These are phyloP conservation scores for Flaveria linearis DNA, from an alignment of 129 eudicot species.

Conservation along the genomic window DNA sequence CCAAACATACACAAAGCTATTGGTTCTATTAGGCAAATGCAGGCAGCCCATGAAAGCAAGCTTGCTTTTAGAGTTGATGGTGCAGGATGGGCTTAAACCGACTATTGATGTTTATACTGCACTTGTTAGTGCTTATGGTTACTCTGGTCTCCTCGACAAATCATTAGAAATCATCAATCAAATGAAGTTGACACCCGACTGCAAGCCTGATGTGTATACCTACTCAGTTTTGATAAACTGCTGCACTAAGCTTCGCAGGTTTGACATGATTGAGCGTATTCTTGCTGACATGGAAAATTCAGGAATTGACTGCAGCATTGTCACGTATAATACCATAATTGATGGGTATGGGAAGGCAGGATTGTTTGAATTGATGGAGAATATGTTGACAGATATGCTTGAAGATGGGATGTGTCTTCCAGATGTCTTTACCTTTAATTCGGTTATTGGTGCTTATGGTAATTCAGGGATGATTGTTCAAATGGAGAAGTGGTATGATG, in stretches of 20 bases:
- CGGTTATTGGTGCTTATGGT: conserved; percentile 81
- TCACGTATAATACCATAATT: conserved; percentile 80
- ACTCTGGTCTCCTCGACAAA: conserved; percentile 62
- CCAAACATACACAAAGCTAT: conserved; percentile 83
- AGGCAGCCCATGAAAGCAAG: conserved; percentile 69
- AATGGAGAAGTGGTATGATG: conserved; percentile 94
- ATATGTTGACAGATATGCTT: conserved; percentile 61
- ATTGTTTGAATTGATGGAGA: conserved; percentile 66
- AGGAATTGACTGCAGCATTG: conserved; percentile 62
- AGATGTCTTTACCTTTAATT: conserved; percentile 75
- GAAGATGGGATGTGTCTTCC: conserved; percentile 64
- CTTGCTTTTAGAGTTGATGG: conserved; percentile 74
- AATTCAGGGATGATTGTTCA: conserved; percentile 54
- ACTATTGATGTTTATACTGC: conserved; percentile 82
- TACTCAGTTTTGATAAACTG: conserved; percentile 70
- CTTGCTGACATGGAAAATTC: conserved; percentile 68
- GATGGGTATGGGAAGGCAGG: conserved; percentile 91
- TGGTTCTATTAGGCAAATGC: conserved; percentile 88
- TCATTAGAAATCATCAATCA: conserved; percentile 56
- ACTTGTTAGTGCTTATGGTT: conserved; percentile 80
- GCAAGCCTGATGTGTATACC: conserved; percentile 85
- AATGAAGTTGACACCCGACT: conserved; percentile 65
- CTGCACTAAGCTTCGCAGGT: conserved; percentile 58
- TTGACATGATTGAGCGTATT: conserved; percentile 53
- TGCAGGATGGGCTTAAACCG: conserved; percentile 72